A percentile compares a stretch with the other conserved stretches of the same genome.
These are phyloP conservation scores for Lepiota subincarnata DNA, from an alignment of 768 basidiomycete genomes.

Conservation along the genomic window DNA sequence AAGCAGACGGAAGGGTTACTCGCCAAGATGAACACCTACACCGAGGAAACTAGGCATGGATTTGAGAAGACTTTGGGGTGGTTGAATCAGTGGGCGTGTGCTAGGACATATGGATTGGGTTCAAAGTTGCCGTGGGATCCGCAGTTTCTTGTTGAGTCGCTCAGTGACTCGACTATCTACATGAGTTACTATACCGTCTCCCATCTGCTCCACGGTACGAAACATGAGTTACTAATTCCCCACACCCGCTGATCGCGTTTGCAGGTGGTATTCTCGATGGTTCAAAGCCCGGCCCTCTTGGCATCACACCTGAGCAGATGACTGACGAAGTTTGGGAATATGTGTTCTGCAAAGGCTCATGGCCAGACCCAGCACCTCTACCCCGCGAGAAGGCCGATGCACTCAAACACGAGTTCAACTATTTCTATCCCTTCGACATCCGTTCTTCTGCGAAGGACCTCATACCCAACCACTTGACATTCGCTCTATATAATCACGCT, in stretches of 20 bases:
- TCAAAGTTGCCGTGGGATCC: slow-evolving; percentile 97
- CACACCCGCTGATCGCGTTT: neutral
- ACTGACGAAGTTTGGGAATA: slow-evolving; percentile 99
- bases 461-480: slow-evolving; percentile 92
- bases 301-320: slow-evolving; percentile 87
- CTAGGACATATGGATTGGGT: slow-evolving; percentile 94
- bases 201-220: slow-evolving; percentile 84
- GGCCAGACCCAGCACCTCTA: slow-evolving; percentile 63
- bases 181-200: slow-evolving; percentile 98
- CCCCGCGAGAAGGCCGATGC: slow-evolving; percentile 74
- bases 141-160: slow-evolving; percentile 91
- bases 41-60: slow-evolving; percentile 84
- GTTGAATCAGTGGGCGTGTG: slow-evolving; percentile 99
- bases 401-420: slow-evolving; percentile 87
- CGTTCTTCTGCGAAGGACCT: slow-evolving; percentile 98
- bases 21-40: slow-evolving; percentile 85
- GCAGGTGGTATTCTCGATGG: slow-evolving; percentile 75
- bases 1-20: slow-evolving; percentile 79
- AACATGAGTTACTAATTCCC: neutral
- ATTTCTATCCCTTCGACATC: slow-evolving; percentile 98
- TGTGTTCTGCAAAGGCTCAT: slow-evolving; percentile 74
- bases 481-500: slow-evolving; percentile 92
- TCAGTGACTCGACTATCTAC: slow-evolving; percentile 98
- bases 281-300: slow-evolving; percentile 71
- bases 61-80: slow-evolving; percentile 92